Base-by-base conservation (phyloP, 75 land plant species). In the Ceratopteris richardii region DNA sequence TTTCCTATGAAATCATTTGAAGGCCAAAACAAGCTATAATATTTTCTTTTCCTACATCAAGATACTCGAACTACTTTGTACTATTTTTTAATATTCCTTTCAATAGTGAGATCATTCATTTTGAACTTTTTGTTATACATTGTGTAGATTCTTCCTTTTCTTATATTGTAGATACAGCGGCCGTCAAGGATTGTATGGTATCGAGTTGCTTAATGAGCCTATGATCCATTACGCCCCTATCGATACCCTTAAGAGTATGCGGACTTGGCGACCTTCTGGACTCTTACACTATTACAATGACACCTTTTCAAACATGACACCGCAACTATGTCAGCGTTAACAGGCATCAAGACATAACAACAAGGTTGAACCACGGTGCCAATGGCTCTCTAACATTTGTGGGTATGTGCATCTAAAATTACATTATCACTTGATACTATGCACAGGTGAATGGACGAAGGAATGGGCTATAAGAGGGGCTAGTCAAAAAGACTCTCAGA, bases 151-250 rank as follows among this genome's bases (percentile, higher is more conserved):
- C n/a, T n/a, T n/a, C n/a, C n/a, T n/a, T n/a, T n/a, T n/a, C n/a
- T n/a, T n/a, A n/a, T n/a, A n/a, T n/a, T 44, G 9, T 60, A 88
- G 90, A 64, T 88, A 88, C 60, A 77, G 71, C 22, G 69, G 66
- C 9, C 75, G 82, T 59, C 77, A 77, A 50, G 60, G 82, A 20
- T 66, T 86, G 24, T 66, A 82, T 41, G 94, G 86, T 28, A 80
- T 88, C 39, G 94, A 88, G 63, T 75, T 88, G 25, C 58, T 88
- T 44, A 88, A 88, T 52, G 94, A 88, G 66, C 90, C 90, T 54
- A 71, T 71, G 23, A 76, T 73, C 9, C 50, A 67, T 30, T 41
- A 66, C 23, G 86, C 86, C 63, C 73, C 78, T 22, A 29, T 82
- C 12, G 83, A 86, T 37, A 54, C 68, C 23, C 42, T 88, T 30